Base-by-base conservation (phyloP, 2,329 filamentous ascomycete genomes). In the Colletotrichum sojae region DNA sequence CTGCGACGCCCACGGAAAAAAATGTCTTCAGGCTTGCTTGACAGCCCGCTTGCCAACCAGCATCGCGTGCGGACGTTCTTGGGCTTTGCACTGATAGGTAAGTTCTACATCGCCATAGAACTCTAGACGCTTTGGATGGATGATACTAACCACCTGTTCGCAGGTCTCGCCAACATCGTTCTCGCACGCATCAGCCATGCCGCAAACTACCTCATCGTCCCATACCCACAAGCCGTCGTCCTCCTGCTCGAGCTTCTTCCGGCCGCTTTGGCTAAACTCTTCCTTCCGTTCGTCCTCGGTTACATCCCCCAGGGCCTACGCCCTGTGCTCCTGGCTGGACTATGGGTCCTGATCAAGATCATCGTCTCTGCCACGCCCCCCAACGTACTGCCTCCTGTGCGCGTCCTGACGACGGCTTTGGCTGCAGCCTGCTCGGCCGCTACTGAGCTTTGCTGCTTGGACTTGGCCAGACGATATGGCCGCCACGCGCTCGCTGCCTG, bases 201-300 rank as follows among this genome's bases (percentile, higher is more conserved):
- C 6, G 73, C 75, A 61, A 77, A 77, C 61, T 79, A 80, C 46
- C 76, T 80, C 67, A 77, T 78, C 57, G 75, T 80, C 54, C 77
- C 78, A 0, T 79, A 76, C 46, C 73, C 78, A 3, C 73, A 75
- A 39, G 74, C 76, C 58, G 56, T 74, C 56, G 77, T 80, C 51
- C 36, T 78, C 51, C 64, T 79, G 46, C 74, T 80, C 36, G 75
- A 79, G 58, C 71, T 73, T 4, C 52, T 79, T 1, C 78, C 79
- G 2, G 74, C 73, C 20, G 63, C 78, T 4, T 39, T 71, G 13
- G 66, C 70, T 18, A 81, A 78, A 36, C 63, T 77, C 25, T 5
- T 73, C 10, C 52, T 78, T 54, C 73, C 77, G n/a, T 65, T 78
- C 58, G 8, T 76, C 57, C 69, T 80, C 25, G 71, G 73, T 52